These are phyloP conservation scores for Candida endomychidarum DNA, from an alignment of 805 yeast species.

Conservation along the genomic window DNA sequence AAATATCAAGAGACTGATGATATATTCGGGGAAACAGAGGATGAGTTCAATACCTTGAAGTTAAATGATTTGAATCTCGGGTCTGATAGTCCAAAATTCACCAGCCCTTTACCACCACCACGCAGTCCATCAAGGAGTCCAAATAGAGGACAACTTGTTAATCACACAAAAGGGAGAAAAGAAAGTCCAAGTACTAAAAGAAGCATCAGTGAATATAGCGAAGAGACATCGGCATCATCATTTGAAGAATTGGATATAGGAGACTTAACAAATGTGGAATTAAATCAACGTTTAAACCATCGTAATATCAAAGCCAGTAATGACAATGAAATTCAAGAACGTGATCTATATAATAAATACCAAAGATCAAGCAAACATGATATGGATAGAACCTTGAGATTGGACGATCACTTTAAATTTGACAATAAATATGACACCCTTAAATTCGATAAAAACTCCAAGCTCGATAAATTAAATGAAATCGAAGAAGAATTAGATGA, in stretches of 20 bases:
- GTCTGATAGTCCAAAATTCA: not conserved
- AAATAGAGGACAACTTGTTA: too few species aligned
- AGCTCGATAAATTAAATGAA: slow-evolving; percentile 16
- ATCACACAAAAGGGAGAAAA: not conserved
- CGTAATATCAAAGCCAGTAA: not conserved
- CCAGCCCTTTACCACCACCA: slow-evolving; percentile 3
- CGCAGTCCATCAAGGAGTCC: not conserved
- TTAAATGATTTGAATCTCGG: slow-evolving; percentile 11
- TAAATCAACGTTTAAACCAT: slow-evolving; percentile 3
- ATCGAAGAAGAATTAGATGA: slow-evolving; percentile 38
- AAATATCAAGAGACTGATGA: slow-evolving; percentile 23
- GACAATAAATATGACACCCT: slow-evolving; percentile 4
- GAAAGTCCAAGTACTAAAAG: slow-evolving; percentile 17
- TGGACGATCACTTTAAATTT: slow-evolving; percentile 3
- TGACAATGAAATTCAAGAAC: slow-evolving; percentile 12
- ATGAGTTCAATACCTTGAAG: slow-evolving; percentile 27
- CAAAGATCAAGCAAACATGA: slow-evolving; percentile 1
- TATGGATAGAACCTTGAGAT: not conserved
- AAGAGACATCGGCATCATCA: slow-evolving; percentile 40
- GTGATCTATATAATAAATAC: not conserved
- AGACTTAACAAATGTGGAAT: not conserved
- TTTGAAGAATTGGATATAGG: slow-evolving; percentile 14
- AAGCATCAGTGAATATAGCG: slow-evolving; percentile 38
- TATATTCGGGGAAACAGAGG: slow-evolving; percentile 28
- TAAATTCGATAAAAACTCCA: not conserved